These are phyloP conservation scores for Colletotrichum musicola DNA, from an alignment of 2,329 filamentous ascomycete genomes.

Conservation along the genomic window DNA sequence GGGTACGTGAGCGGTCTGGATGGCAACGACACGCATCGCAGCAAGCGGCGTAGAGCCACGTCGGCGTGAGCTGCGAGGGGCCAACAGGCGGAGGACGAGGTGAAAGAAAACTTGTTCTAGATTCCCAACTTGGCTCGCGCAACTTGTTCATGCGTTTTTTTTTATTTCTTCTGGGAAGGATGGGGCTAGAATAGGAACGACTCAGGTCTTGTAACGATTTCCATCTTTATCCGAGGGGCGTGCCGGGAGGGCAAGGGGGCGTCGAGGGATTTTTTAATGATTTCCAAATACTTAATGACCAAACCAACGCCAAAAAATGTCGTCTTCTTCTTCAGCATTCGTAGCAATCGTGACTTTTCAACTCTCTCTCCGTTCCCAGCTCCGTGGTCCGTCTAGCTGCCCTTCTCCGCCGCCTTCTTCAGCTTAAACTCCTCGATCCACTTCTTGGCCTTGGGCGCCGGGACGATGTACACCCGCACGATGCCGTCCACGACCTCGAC, in stretches of 20 bases:
- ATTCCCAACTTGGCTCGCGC: constrained; percentile 30
- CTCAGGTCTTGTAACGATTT: constrained; percentile 11
- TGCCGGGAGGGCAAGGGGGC: background rate
- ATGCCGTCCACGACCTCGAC: constrained; percentile 91
- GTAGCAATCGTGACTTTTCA: constrained; percentile 13
- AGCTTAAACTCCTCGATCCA: constrained; percentile 91
- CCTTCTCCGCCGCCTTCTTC: constrained; percentile 69
- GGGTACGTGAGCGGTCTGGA: constrained; percentile 40
- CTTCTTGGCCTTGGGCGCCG: constrained; percentile 73
- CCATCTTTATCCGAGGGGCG: background rate
- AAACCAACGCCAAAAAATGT: constrained; percentile 13
- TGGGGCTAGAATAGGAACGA: constrained; percentile 17
- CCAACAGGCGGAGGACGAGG: background rate
- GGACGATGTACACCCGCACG: constrained; percentile 85
- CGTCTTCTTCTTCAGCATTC: constrained; percentile 3
- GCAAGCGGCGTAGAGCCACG: constrained; percentile 57
- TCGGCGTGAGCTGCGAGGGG: constrained; percentile 48
- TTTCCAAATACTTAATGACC: background rate
- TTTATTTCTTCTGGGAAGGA: constrained; percentile 28
- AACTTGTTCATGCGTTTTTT: constrained; percentile 21
- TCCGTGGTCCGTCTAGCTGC: background rate
- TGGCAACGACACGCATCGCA: constrained; percentile 46
- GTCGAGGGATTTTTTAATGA: constrained; percentile 7
- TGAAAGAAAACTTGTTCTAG: constrained; percentile 18
- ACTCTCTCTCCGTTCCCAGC: background rate